These are phyloP conservation scores for Dunaliella primolecta DNA, from an alignment of 139 green algal genomes.

Conservation along the genomic window DNA sequence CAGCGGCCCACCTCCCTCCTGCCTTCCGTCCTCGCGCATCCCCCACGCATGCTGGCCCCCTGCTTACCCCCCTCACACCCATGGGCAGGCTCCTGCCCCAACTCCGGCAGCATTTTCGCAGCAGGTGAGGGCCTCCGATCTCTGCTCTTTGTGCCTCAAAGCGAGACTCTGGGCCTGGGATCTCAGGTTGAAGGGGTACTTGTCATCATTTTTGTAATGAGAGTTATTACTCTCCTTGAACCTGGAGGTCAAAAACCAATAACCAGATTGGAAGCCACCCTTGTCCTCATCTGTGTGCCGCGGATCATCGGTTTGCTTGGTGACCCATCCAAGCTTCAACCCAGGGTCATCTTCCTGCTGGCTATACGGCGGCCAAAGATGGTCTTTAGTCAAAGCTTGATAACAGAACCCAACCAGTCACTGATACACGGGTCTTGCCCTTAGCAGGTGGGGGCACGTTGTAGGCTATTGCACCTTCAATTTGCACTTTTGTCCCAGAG, in stretches of 20 bases:
- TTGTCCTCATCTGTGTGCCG: not conserved
- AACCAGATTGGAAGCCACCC: not conserved
- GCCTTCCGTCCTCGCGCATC: not conserved
- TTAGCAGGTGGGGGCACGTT: no score
- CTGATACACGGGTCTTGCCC: no score
- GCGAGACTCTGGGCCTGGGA: not conserved
- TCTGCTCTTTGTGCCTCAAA: not conserved
- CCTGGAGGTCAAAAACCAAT: not conserved
- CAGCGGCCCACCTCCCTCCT: not conserved
- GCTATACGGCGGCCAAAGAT: no score
- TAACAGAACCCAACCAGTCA: no score
- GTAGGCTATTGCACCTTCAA: no score
- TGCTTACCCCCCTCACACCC: not conserved
- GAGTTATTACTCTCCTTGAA: no score
- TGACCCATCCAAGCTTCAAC: no score
- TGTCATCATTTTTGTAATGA: no score
- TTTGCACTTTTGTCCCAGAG: no score
- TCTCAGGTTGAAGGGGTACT: not conserved
- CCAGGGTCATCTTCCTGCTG: no score
- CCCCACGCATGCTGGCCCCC: not conserved
- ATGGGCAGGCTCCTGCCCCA: not conserved
- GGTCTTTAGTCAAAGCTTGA: no score
- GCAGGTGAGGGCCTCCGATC: not conserved
- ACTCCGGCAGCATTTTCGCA: not conserved
- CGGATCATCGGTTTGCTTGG: not conserved